Evolutionary conservation across 768 basidiomycete genomes (phyloP), one percentile per base, ranked within the genome.

Genomic region (Boletus tomentosulus): DNA sequence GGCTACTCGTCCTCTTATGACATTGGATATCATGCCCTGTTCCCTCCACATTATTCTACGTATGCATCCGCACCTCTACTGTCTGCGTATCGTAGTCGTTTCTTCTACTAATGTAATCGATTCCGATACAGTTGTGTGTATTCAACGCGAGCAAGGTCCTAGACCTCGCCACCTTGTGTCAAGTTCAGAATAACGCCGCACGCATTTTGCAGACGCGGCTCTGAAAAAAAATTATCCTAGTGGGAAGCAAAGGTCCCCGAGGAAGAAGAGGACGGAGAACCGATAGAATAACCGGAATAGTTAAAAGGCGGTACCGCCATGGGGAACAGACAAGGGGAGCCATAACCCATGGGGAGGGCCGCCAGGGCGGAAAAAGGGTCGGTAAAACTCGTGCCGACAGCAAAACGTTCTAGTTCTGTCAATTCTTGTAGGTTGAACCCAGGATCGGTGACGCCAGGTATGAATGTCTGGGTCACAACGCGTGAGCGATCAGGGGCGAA

Each of bases 221-320:
- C 35, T 44, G 19, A 34, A 34, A 31, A 51, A 41, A 33, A 9
- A 24, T 3, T 15, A 8, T 27, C 27, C 38, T 53, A 57, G 38
- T 53, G 57, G 16, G 30, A 48, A 11, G 48, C 49, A 11, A 51
- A 44, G 0, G 46, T 50, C 12, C 51, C 56, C 2, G 60, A 57
- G 7, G 56, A 62, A 6, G 51, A 46, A 3, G 65, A 50, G 24
- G 54, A 55, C 22, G 57, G 53, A 6, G 64, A 57, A 22, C 27
- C 53, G 15, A 47, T 50, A 16, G 60, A 54, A 27, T 58, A 57
- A 15, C 48, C 25, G 1, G 50, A 51, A 37, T 30, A 53, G 45
- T 66, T 63, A 27, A 67, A 57, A 0, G 67, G 66, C 1, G 65
- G 52, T n/a, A 66, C 51, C 6, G 48, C n/a, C 22, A 34, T 46